phyloP scores from a whole-genome alignment of 192 early-diverging fungal genomes.

The Podila clonocystis region DNA sequence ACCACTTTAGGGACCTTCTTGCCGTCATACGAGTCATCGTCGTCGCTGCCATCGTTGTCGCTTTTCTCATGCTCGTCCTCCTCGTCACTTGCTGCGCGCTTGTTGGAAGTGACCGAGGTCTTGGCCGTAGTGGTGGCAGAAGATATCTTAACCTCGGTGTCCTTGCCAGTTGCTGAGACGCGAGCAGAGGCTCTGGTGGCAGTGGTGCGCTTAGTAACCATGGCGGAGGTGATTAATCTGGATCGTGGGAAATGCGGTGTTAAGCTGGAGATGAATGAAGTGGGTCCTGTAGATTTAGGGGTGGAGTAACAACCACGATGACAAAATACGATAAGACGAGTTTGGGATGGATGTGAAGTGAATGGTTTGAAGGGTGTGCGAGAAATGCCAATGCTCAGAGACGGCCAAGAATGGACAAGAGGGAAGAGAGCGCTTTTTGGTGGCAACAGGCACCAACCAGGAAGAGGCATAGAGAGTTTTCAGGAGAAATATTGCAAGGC shows the following conservation, averaged over 20 bases:
- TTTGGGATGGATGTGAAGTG: background rate
- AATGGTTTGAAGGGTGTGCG: background rate
- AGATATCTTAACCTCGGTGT: background rate
- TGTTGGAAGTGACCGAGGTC: conserved; percentile 4
- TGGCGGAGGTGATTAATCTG: background rate
- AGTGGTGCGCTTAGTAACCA: conserved; percentile 16
- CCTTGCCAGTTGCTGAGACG: background rate
- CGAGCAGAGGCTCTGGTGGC: background rate
- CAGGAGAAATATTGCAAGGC: no score
- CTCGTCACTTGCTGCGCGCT: conserved; percentile 1
- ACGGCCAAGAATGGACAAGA: background rate
- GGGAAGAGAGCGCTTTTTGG: conserved; percentile 1
- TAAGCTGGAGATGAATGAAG: background rate
- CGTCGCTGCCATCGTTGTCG: background rate
- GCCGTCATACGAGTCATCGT: background rate
- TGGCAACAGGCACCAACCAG: conserved; percentile 32
- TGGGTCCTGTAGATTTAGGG: background rate
- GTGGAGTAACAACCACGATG: background rate
- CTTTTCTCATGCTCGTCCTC: background rate
- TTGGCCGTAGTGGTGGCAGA: background rate
- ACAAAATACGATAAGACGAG: background rate
- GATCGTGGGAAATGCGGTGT: background rate
- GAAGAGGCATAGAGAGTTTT: background rate
- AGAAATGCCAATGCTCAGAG: background rate
- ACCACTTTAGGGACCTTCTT: conserved; percentile 1